Evolutionary conservation across 2,329 filamentous ascomycete genomes (phyloP).

Genomic region (Zymoseptoria ardabiliae): DNA sequence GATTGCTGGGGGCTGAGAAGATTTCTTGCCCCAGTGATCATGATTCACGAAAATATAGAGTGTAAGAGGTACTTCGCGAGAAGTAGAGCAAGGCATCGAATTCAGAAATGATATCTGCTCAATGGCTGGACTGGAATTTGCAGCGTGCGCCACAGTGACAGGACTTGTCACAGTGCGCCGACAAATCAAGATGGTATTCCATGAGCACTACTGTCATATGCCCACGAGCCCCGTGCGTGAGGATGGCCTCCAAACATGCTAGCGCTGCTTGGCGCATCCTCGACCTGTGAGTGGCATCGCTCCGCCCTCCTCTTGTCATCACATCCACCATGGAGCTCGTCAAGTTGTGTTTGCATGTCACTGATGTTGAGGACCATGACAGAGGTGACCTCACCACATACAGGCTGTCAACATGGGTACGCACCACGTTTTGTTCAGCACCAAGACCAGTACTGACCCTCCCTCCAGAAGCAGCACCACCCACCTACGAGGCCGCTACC

Average conservation of each 20-base stretch:
- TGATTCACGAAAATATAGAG: neutral
- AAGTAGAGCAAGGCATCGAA: neutral
- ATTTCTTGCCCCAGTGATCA: neutral
- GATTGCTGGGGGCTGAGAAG: neutral
- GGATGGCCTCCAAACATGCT: neutral
- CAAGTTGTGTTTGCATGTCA: neutral
- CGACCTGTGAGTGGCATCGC: neutral
- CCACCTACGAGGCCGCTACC: slow-evolving; percentile 53
- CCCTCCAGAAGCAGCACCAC: slow-evolving; percentile 42
- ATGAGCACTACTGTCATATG: neutral
- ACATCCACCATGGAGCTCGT: neutral
- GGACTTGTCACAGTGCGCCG: neutral
- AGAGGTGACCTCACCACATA: neutral
- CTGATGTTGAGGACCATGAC: neutral
- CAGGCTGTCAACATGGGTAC: neutral
- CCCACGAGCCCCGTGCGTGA: neutral
- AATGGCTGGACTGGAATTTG: neutral
- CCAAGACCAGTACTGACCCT: neutral
- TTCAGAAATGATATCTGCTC: neutral
- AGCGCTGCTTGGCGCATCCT: neutral
- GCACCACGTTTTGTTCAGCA: neutral
- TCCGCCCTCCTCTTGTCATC: neutral
- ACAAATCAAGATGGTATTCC: neutral
- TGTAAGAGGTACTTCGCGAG: neutral
- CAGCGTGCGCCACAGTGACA: neutral